phyloP scores from a whole-genome alignment of 257 asterid species.

The Fraxinus americana region DNA sequence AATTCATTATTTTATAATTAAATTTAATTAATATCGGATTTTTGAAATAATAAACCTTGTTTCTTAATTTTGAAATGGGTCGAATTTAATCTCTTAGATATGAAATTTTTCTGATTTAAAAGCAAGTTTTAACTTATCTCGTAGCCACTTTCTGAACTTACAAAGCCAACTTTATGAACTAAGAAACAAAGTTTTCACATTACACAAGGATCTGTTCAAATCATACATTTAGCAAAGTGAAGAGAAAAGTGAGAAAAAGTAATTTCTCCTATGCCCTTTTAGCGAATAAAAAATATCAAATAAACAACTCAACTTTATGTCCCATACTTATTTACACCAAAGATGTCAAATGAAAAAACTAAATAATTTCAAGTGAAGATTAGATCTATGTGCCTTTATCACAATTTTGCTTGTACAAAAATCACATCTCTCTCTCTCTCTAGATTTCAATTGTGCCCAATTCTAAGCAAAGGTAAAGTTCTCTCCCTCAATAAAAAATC shows the following conservation, averaged over 20 bases:
- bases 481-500: background rate
- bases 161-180: background rate
- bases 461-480: slow-evolving; percentile 7
- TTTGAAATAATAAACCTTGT: too few species aligned
- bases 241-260: background rate
- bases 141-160: background rate
- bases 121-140: background rate
- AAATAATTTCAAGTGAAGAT: background rate
- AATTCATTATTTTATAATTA: too few species aligned
- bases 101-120: background rate
- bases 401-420: background rate
- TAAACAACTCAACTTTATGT: background rate
- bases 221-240: background rate
- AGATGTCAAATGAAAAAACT: background rate
- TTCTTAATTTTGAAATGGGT: too few species aligned
- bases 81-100: too few species aligned
- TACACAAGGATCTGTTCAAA: background rate
- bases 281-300: background rate
- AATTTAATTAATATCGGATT: too few species aligned
- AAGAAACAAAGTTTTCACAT: background rate
- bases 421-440: slow-evolving; percentile 2
- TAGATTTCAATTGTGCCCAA: background rate
- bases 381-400: slow-evolving; percentile 3
- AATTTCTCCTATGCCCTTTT: background rate
- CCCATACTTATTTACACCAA: background rate